Evolutionary conservation across 306 rosid genomes (phyloP).

Genomic region (Begonia loranthoides): DNA sequence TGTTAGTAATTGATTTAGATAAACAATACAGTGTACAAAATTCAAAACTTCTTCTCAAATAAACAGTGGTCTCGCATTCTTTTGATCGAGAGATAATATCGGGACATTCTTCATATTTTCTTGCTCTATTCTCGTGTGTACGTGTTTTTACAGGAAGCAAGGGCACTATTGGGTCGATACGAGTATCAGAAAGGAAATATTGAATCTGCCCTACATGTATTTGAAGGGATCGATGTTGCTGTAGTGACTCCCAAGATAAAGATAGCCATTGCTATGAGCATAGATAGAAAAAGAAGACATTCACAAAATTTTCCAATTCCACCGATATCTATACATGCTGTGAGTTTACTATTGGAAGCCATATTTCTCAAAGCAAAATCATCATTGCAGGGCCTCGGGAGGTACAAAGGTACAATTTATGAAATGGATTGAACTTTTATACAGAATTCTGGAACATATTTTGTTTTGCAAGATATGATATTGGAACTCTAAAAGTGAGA

Average conservation of each 20-base stretch:
- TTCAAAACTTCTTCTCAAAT: too few species aligned
- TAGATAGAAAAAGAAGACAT: constrained; percentile 35
- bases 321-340: constrained; percentile 61
- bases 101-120: too few species aligned
- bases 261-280: constrained; percentile 43
- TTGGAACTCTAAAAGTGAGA: too few species aligned
- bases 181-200: constrained; percentile 92
- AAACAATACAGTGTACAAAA: too few species aligned
- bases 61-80: too few species aligned
- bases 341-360: constrained; percentile 69
- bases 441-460: too few species aligned
- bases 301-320: constrained; percentile 37
- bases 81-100: too few species aligned
- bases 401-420: constrained; percentile 66
- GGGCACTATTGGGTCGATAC: constrained; percentile 76
- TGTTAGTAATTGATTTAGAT: too few species aligned
- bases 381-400: constrained; percentile 55
- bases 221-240: constrained; percentile 70
- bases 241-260: constrained; percentile 57
- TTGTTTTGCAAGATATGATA: too few species aligned
- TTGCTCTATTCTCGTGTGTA: too few species aligned
- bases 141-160: too few species aligned
- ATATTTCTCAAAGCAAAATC: constrained; percentile 77
- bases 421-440: too few species aligned
- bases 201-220: constrained; percentile 78